Evolutionary conservation across 306 rosid genomes (phyloP).

Genomic region (Notholithocarpus densiflorus): DNA sequence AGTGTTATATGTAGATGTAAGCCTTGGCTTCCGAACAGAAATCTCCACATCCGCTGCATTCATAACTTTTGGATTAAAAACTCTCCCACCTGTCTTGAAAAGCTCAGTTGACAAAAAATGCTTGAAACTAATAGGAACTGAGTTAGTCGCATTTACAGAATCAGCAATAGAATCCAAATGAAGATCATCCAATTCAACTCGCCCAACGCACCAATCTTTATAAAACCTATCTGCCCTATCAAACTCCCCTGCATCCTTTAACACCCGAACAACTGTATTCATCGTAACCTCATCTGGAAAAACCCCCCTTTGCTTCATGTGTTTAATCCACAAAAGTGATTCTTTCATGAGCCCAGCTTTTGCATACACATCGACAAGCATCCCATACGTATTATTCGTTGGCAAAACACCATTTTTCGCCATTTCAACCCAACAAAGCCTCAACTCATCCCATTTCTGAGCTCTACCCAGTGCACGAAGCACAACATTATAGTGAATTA

Average conservation of each 20-base stretch:
- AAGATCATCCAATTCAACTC: conserved; percentile 63
- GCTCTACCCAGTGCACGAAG: conserved; percentile 73
- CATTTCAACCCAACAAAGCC: conserved; percentile 87
- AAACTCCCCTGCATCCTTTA: conserved; percentile 71
- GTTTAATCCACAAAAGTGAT: conserved; percentile 84
- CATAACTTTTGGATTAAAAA: conserved; percentile 20
- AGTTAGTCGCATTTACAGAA: conserved; percentile 31
- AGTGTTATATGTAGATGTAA: conserved; percentile 68
- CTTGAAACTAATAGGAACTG: conserved; percentile 57
- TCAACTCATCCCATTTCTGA: conserved; percentile 70
- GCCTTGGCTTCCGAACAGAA: conserved; percentile 43
- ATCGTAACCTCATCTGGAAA: conserved; percentile 92
- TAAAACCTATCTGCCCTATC: conserved; percentile 73
- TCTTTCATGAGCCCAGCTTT: conserved; percentile 80
- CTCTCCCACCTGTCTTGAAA: conserved; percentile 76
- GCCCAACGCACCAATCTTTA: conserved; percentile 70
- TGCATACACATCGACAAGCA: conserved; percentile 83
- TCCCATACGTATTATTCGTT: conserved; percentile 63
- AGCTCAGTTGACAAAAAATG: conserved; percentile 88
- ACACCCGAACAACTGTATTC: conserved; percentile 76
- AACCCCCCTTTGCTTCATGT: conserved; percentile 63
- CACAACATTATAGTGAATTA: conserved; percentile 84
- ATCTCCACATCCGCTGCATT: conserved; percentile 20
- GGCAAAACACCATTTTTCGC: conserved; percentile 60
- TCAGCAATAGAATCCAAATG: conserved; percentile 50